Evolutionary conservation across 208 protist genomes (phyloP).

Genomic region (Trypanosoma congolense): DNA sequence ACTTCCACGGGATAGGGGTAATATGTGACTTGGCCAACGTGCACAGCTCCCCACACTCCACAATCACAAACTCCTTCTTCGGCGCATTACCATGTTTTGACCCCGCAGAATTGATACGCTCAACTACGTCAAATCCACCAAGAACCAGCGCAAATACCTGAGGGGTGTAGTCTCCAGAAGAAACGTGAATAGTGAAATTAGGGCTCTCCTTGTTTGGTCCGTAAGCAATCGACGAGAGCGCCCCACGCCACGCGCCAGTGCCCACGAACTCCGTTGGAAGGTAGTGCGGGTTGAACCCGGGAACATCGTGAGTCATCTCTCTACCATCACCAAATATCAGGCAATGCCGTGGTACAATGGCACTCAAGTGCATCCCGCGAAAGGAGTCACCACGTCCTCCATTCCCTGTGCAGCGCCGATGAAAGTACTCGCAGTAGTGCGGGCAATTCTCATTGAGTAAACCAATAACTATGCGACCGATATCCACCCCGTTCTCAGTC

Average conservation of each 20-base stretch:
- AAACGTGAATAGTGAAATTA: conserved; percentile 84
- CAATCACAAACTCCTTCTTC: conserved; percentile 69
- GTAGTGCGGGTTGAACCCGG: conserved; percentile 67
- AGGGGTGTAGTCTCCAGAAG: conserved; percentile 70
- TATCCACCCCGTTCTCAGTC: conserved; percentile 74
- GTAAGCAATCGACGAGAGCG: conserved; percentile 78
- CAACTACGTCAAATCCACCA: conserved; percentile 84
- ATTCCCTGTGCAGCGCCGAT: conserved; percentile 73
- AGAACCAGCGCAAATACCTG: conserved; percentile 84
- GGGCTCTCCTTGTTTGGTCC: conserved; percentile 70
- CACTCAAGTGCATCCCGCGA: conserved; percentile 68
- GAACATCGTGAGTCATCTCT: conserved; percentile 72
- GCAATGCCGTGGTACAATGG: conserved; percentile 69
- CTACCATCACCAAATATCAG: conserved; percentile 81
- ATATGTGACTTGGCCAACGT: conserved; percentile 83
- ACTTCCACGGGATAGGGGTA: conserved; percentile 77
- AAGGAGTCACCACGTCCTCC: conserved; percentile 71
- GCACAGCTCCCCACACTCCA: conserved; percentile 83
- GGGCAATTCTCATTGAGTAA: conserved; percentile 84
- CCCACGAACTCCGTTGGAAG: conserved; percentile 72
- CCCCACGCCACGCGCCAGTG: conserved; percentile 69
- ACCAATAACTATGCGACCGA: conserved; percentile 81
- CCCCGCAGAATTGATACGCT: conserved; percentile 76
- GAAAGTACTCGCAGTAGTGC: conserved; percentile 88
- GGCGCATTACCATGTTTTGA: conserved; percentile 78